Evolutionary conservation across 2,329 filamentous ascomycete species (phyloP).

Genomic region (Blastomyces gilchristii): DNA sequence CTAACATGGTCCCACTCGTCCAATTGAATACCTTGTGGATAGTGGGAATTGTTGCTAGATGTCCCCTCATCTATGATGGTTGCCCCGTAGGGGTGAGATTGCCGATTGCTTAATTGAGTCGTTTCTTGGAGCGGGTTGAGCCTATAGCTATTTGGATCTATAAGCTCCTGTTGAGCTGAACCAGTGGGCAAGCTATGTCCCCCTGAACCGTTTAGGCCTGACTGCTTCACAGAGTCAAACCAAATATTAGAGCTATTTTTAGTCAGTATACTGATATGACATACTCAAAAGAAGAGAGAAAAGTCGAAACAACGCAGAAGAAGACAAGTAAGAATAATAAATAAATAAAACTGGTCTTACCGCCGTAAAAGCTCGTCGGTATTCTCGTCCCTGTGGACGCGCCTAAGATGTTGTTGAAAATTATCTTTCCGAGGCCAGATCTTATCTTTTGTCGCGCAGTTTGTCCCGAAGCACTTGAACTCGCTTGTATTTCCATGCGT

Average conservation of each 20-base stretch:
- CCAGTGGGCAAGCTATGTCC: background rate
- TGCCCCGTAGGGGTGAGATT: background rate
- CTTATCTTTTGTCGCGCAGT: conserved; percentile 54
- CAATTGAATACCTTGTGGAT: background rate
- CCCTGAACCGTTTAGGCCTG: background rate
- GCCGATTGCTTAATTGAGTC: background rate
- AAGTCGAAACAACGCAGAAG: background rate
- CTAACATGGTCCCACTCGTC: no score
- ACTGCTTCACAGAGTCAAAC: conserved; percentile 23
- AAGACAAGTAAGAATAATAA: background rate
- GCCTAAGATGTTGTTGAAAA: conserved; percentile 66
- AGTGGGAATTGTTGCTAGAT: background rate
- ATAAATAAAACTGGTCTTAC: conserved; percentile 32
- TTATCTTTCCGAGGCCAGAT: conserved; percentile 76
- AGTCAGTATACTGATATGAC: conserved; percentile 13
- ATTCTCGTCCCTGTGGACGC: conserved; percentile 51
- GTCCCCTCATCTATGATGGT: background rate
- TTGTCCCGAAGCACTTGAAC: conserved; percentile 50
- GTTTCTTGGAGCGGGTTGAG: background rate
- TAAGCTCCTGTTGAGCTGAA: background rate
- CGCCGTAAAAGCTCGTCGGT: conserved; percentile 27
- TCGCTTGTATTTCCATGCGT: conserved; percentile 40
- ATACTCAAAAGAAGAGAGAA: conserved; percentile 28
- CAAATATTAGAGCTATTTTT: conserved; percentile 26
- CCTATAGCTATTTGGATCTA: background rate